Conservation (phyloP, 2,329 filamentous ascomycete species). For the Lasiodiplodia theobromae region DNA sequence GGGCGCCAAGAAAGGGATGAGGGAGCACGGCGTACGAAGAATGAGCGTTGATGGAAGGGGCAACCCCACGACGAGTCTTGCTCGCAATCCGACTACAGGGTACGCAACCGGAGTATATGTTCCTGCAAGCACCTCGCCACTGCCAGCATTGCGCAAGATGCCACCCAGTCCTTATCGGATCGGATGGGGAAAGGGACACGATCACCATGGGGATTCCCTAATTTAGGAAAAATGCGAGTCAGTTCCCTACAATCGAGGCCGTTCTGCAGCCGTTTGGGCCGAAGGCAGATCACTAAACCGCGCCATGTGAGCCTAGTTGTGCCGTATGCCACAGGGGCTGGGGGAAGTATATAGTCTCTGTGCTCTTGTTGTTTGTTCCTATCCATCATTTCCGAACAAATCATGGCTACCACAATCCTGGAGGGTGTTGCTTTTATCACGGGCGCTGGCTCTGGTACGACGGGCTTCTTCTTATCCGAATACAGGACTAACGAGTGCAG, state of each 20-base stretch:
- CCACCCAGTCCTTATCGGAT: not conserved
- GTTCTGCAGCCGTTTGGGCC: not conserved
- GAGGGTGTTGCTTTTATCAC: conserved; percentile 59
- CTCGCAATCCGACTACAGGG: no score
- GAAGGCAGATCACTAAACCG: not conserved
- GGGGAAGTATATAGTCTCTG: not conserved
- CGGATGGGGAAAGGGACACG: not conserved
- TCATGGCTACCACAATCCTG: conserved; percentile 49
- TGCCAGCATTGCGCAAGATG: no score
- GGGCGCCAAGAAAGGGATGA: conserved; percentile 6
- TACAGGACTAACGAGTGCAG: conserved; percentile 38
- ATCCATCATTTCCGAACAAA: not conserved
- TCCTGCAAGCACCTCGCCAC: no score
- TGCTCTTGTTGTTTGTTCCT: not conserved
- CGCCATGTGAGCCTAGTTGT: not conserved
- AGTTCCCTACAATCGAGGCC: conserved; percentile 2
- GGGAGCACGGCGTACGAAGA: not conserved
- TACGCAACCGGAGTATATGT: no score
- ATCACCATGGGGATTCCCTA: not conserved
- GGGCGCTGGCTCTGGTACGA: conserved; percentile 55
- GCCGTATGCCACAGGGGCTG: not conserved
- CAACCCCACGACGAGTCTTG: no score
- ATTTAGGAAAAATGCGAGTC: conserved; percentile 1
- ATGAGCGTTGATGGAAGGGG: not conserved
- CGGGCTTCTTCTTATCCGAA: not conserved